Evolutionary conservation across 371 early-diverging fungal genomes (phyloP).

Genomic region (Dinochytrium kinnereticum): DNA sequence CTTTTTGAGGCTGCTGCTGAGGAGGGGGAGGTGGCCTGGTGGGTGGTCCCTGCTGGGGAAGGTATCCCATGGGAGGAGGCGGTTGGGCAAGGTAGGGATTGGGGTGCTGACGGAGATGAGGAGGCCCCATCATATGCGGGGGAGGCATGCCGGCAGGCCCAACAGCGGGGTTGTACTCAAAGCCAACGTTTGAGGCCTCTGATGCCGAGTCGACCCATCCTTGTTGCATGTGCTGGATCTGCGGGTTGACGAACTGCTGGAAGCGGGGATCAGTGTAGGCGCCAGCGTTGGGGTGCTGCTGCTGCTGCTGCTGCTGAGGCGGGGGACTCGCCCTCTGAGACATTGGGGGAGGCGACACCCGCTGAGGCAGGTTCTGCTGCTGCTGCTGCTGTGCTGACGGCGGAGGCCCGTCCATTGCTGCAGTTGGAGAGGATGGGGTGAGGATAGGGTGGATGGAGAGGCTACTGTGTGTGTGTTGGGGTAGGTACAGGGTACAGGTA

Average conservation of each 20-base stretch:
- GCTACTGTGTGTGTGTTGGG: no score
- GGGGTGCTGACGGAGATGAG: neutral
- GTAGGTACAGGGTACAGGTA: no score
- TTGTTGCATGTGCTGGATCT: slow-evolving; percentile 14
- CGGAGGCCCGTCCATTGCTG: neutral
- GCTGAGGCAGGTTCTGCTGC: neutral
- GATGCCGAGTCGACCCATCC: slow-evolving; percentile 20
- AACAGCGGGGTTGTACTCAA: neutral
- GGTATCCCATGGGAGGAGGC: slow-evolving; percentile 2
- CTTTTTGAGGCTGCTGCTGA: no score
- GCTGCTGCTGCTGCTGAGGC: neutral
- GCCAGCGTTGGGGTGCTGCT: neutral
- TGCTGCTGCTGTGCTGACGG: neutral
- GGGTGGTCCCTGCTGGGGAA: neutral
- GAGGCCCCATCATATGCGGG: neutral
- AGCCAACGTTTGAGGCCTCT: slow-evolving; percentile 12
- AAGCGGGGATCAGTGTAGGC: slow-evolving; percentile 18
- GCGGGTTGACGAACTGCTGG: neutral
- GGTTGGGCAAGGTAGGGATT: slow-evolving; percentile 1
- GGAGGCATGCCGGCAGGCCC: neutral
- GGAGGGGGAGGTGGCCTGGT: neutral
- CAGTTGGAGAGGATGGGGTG: no score
- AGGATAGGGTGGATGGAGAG: no score
- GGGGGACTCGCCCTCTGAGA: neutral
- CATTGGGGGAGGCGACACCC: neutral